Conservation (phyloP, 148 eudicot species). For the Silene uniflora region DNA sequence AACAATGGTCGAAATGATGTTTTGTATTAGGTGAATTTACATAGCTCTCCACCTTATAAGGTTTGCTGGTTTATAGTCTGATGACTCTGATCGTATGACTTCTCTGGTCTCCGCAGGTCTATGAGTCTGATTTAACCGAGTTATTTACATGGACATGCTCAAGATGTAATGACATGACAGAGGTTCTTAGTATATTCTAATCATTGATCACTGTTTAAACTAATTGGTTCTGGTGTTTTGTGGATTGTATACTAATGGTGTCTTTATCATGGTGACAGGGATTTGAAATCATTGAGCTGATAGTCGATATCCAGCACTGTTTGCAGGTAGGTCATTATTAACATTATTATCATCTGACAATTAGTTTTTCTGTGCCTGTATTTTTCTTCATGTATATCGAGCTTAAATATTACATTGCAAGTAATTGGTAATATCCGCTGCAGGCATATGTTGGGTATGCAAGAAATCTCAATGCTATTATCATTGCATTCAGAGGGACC, state of each 20-base stretch:
- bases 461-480: conserved; percentile 67
- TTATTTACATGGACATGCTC: conserved; percentile 89
- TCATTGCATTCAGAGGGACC: conserved; percentile 94
- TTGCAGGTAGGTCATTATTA: conserved; percentile 37
- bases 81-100: background rate
- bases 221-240: background rate
- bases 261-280: conserved; percentile 48
- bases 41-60: background rate
- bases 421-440: conserved; percentile 17
- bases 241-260: background rate
- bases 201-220: background rate
- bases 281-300: conserved; percentile 80
- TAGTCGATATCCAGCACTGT: conserved; percentile 84
- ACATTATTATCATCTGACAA: background rate
- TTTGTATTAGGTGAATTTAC: background rate
- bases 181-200: conserved; percentile 55
- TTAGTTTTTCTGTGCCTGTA: conserved; percentile 25
- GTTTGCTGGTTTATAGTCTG: background rate
- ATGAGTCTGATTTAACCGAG: conserved; percentile 85
- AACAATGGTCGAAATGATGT: background rate
- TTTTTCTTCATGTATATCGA: background rate
- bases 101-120: conserved; percentile 48
- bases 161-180: conserved; percentile 70
- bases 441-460: conserved; percentile 98
- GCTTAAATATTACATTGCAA: background rate